A percentile compares a stretch with the other conserved stretches of the same genome.
Conservation (phyloP, 345 rosid genomes). For the Citrus inodora region DNA sequence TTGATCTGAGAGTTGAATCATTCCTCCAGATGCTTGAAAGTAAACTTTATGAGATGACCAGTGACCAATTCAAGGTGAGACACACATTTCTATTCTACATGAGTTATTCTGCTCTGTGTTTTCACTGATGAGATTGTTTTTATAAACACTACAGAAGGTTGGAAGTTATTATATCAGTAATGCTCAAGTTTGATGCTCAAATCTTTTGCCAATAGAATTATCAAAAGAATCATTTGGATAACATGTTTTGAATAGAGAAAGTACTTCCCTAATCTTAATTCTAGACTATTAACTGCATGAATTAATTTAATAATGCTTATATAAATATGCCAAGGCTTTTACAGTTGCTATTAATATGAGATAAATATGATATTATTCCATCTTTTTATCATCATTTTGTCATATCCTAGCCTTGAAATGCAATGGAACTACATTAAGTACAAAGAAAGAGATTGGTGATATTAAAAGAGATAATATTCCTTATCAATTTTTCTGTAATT, state of each 20-base stretch:
- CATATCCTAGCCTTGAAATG: not conserved
- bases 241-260: not conserved
- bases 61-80: constrained; percentile 78
- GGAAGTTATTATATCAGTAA: not conserved
- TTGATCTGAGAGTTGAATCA: constrained; percentile 78
- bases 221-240: not conserved
- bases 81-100: not conserved
- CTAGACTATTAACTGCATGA: not conserved
- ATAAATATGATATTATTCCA: not conserved
- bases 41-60: constrained; percentile 66
- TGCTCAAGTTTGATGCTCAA: not conserved
- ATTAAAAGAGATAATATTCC: not conserved
- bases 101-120: not conserved
- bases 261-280: not conserved
- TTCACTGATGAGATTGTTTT: not conserved
- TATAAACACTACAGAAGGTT: not conserved
- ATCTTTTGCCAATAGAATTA: not conserved
- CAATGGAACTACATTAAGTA: not conserved
- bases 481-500: not conserved
- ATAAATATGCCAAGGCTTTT: not conserved
- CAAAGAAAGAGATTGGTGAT: not conserved
- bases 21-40: constrained; percentile 67
- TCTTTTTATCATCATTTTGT: not conserved
- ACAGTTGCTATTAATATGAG: not conserved
- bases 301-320: too few relatives aligned